Conservation (phyloP, 2,329 filamentous ascomycete species). For the Monosporascus cannonballus region DNA sequence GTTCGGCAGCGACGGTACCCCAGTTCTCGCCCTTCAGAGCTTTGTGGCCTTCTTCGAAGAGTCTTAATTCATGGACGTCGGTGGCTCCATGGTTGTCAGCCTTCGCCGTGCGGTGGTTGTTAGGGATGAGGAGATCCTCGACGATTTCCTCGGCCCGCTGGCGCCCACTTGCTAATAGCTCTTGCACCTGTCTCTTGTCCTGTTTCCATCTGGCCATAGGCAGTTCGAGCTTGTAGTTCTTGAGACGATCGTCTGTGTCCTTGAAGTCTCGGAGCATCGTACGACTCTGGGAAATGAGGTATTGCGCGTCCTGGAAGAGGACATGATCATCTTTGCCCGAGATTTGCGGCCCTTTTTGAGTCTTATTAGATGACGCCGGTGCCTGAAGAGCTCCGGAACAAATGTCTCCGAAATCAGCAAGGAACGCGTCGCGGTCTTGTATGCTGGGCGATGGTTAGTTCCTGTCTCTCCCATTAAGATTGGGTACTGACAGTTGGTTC, state of each 20-base stretch:
- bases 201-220: slow-evolving; percentile 25
- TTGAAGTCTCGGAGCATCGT: slow-evolving; percentile 24
- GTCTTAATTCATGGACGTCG: slow-evolving; percentile 20
- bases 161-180: slow-evolving; percentile 25
- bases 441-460: slow-evolving; percentile 10
- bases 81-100: slow-evolving; percentile 9
- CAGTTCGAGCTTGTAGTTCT: slow-evolving; percentile 16
- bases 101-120: slow-evolving; percentile 6
- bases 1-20: slow-evolving; percentile 20
- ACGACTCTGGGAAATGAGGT: slow-evolving; percentile 14
- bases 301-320: slow-evolving; percentile 18
- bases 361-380: neutral
- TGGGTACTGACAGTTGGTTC: neutral
- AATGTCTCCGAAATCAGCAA: slow-evolving; percentile 10
- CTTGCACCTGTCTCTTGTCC: slow-evolving; percentile 26
- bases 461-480: neutral
- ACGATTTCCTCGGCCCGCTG: slow-evolving; percentile 26
- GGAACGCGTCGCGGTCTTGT: slow-evolving; percentile 5
- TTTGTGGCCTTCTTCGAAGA: slow-evolving; percentile 25
- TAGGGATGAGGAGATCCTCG: slow-evolving; percentile 18
- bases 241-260: slow-evolving; percentile 19
- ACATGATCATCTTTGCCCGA: slow-evolving; percentile 15
- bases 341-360: neutral
- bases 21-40: slow-evolving; percentile 16
- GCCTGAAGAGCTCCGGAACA: slow-evolving; percentile 3